Base-by-base conservation (phyloP, 2,329 filamentous ascomycete genomes). In the Fusarium illudens region DNA sequence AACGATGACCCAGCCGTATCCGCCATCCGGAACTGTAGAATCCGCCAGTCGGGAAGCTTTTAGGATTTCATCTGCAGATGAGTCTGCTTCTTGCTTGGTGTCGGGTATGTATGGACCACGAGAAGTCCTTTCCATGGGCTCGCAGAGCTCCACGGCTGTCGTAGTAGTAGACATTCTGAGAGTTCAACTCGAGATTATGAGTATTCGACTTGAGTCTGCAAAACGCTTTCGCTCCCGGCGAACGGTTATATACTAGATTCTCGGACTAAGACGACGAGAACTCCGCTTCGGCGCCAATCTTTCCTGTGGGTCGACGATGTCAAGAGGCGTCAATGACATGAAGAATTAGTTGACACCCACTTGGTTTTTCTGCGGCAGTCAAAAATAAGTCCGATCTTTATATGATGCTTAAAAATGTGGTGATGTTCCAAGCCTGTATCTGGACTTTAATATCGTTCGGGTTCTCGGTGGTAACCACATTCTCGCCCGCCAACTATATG, bases 1-100 rank as follows among this genome's bases (percentile, higher is more conserved):
- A 22, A 89, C 83, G 8, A 89, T 79, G 13, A 83, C 78, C 85
- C 86, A 88, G 63, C 85, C 86, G 70, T 87, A 86, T 22, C 84
- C 85, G 27, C 85, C 85, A 48, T 87, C 84, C 0, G 85, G 86
- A 0, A 80, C 81, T 27, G 79, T 68, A 0, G 81, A 79, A 71
- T 86, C 84, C 6, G 79, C 82, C 3, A 79, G 65, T 4, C 78
- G 78, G 0, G 83, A 85, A 3, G 80, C 80, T 48, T 81, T 77
- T 64, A 85, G 67, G 7, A 78, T 61, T 11, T 68, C 68, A 5
- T 75, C 69, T 11, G 58, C 46, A 12, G 57, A 56, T 42, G 39
- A 29, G 25, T 49, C 32, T 27, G 30, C 19, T 37, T 58, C 13
- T 12, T 29, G 11, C 19, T 29, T 42, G 11, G 29, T 29, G 19